phyloP scores from a whole-genome alignment of 805 yeast species.

The Ogataea ganodermae region DNA sequence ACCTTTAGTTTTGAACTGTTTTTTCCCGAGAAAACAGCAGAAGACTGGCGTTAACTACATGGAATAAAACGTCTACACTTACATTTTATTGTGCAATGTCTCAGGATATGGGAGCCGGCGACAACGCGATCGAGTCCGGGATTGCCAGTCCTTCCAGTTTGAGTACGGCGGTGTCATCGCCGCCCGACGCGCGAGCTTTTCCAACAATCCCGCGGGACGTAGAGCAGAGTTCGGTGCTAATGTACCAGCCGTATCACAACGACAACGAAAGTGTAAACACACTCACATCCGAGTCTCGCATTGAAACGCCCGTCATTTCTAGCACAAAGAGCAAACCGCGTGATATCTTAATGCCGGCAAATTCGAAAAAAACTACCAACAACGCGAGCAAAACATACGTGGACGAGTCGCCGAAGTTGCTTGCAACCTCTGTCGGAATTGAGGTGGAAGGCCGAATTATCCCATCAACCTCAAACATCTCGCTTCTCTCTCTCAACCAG shows the following conservation, averaged over 20 bases:
- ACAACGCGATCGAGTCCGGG: neutral
- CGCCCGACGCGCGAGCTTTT: neutral
- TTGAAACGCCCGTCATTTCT: slow-evolving; percentile 4
- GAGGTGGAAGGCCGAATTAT: slow-evolving; percentile 36
- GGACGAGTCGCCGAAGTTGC: slow-evolving; percentile 34
- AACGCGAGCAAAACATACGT: slow-evolving; percentile 9
- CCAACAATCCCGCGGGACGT: neutral
- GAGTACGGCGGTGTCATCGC: neutral
- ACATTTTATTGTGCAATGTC: neutral
- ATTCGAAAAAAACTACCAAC: neutral
- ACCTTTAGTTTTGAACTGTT: neutral
- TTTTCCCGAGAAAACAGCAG: neutral
- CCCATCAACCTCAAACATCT: slow-evolving; percentile 39
- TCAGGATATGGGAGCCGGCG: slow-evolving; percentile 4
- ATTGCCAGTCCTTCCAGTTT: neutral
- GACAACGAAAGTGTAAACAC: slow-evolving; percentile 19
- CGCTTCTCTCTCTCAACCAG: slow-evolving; percentile 37
- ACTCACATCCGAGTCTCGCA: slow-evolving; percentile 10
- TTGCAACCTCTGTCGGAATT: slow-evolving; percentile 38
- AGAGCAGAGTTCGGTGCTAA: neutral
- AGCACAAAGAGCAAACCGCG: slow-evolving; percentile 11
- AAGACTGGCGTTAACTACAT: neutral
- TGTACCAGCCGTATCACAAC: neutral
- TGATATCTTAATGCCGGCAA: slow-evolving; percentile 12
- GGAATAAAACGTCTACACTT: neutral